Percentiles rank a stretch among this genome's conserved stretches.
These are phyloP conservation scores for Phytophthora meadii DNA, from an alignment of 352 stramenopile species.

Conservation along the genomic window DNA sequence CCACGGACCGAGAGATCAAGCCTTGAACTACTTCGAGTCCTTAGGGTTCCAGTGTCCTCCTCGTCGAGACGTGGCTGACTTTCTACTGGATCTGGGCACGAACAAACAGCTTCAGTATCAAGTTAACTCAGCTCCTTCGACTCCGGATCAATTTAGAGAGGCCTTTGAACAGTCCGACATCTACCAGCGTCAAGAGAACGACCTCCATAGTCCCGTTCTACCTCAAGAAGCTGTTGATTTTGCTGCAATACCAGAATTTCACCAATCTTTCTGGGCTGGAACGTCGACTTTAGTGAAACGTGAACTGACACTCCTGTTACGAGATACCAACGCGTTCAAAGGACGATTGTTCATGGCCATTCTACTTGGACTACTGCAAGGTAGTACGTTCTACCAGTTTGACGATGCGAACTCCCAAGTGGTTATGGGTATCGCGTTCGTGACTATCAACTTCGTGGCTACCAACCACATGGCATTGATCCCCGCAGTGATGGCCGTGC, in stretches of 20 bases:
- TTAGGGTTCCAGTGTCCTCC: conserved; percentile 52
- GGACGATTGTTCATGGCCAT: conserved; percentile 22
- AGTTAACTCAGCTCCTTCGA: neutral
- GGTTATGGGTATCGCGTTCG: conserved; percentile 72
- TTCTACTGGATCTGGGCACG: conserved; percentile 42
- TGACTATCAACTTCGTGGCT: conserved; percentile 65
- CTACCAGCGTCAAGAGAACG: neutral
- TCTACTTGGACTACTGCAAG: conserved; percentile 35
- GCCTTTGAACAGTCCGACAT: conserved; percentile 56
- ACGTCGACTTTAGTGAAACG: conserved; percentile 29
- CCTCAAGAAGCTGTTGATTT: conserved; percentile 40
- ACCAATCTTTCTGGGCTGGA: conserved; percentile 16
- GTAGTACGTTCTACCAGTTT: conserved; percentile 36
- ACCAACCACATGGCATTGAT: conserved; percentile 64
- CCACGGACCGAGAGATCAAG: conserved; percentile 62
- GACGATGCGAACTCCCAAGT: conserved; percentile 29
- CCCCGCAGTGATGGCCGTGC: conserved; percentile 57
- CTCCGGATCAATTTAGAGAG: conserved; percentile 27
- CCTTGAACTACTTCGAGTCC: conserved; percentile 70
- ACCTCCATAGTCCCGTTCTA: conserved; percentile 1
- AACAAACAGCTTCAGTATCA: conserved; percentile 41
- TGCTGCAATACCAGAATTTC: conserved; percentile 30
- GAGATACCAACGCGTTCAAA: conserved; percentile 22
- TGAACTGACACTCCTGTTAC: conserved; percentile 48
- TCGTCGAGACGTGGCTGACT: conserved; percentile 39